Percentiles rank a stretch among this genome's conserved stretches.
Evolutionary conservation across 768 basidiomycete genomes (phyloP).

Genomic region (Leccinum ochraceum): DNA sequence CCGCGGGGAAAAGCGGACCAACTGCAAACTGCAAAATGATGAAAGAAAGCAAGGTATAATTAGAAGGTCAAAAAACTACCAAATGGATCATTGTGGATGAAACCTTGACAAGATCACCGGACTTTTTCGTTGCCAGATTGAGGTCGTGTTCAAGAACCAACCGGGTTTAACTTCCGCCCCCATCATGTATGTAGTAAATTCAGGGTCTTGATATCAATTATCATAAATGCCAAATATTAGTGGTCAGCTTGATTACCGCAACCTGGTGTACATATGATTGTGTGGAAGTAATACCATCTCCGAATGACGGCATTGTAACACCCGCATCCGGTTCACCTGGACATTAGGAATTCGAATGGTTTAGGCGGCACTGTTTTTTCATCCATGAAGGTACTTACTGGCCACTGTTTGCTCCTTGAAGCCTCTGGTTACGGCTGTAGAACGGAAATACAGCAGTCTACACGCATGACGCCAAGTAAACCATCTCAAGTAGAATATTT

Average conservation of each 20-base stretch:
- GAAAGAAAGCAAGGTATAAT: conserved; percentile 12
- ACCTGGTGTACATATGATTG: background rate
- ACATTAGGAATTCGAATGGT: background rate
- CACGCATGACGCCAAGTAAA: conserved; percentile 1
- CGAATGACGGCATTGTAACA: background rate
- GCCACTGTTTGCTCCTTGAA: background rate
- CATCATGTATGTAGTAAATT: conserved; percentile 4
- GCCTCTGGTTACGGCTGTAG: conserved; percentile 20
- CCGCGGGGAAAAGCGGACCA: conserved; percentile 29
- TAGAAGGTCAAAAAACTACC: conserved; percentile 4
- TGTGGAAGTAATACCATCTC: background rate
- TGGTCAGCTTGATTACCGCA: conserved; percentile 4
- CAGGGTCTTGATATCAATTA: conserved; percentile 18
- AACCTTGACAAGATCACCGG: conserved; percentile 1
- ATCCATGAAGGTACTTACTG: background rate
- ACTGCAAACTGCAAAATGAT: background rate
- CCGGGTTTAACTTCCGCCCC: conserved; percentile 7
- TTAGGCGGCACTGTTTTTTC: background rate
- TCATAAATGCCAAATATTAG: conserved; percentile 2
- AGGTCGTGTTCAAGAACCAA: background rate
- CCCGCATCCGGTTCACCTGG: background rate
- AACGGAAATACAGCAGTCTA: conserved; percentile 22
- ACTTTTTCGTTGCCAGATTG: conserved; percentile 10
- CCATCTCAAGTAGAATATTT: background rate
- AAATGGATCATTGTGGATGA: conserved; percentile 11